phyloP scores from a whole-genome alignment of 2,329 filamentous ascomycete genomes.

The Hymenoscyphus repandus region DNA sequence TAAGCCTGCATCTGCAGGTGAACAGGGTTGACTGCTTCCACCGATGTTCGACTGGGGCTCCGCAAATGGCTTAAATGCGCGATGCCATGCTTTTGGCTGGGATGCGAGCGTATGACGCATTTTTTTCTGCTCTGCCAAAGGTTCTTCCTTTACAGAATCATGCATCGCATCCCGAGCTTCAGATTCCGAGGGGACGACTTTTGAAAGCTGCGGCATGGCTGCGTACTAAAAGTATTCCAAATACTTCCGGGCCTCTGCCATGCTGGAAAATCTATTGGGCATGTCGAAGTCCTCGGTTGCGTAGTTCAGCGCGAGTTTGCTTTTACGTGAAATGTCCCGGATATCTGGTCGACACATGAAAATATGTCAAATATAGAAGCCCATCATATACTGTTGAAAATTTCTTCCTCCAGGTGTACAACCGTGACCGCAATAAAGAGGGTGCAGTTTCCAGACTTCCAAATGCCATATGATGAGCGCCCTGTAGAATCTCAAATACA shows the following conservation, averaged over 20 bases:
- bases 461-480: slow-evolving; percentile 14
- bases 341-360: slow-evolving; percentile 8
- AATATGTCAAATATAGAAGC: slow-evolving; percentile 6
- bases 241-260: slow-evolving; percentile 11
- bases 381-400: not conserved
- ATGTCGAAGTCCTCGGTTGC: slow-evolving; percentile 5
- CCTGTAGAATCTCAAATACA: slow-evolving; percentile 22
- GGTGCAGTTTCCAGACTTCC: slow-evolving; percentile 15
- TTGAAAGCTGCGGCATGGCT: slow-evolving; percentile 7
- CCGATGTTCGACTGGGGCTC: not conserved
- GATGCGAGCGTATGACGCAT: not conserved
- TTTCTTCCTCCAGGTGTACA: slow-evolving; percentile 2
- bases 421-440: slow-evolving; percentile 14
- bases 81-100: not conserved
- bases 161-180: not conserved
- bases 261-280: slow-evolving; percentile 8
- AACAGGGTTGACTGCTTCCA: not conserved
- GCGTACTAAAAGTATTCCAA: slow-evolving; percentile 10
- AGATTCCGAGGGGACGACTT: not conserved
- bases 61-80: not conserved
- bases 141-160: not conserved
- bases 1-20: not conserved
- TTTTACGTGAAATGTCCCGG: slow-evolving; percentile 2
- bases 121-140: not conserved
- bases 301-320: slow-evolving; percentile 14